Conservation (phyloP, 192 early-diverging fungal species). For the Thamnidium elegans region DNA sequence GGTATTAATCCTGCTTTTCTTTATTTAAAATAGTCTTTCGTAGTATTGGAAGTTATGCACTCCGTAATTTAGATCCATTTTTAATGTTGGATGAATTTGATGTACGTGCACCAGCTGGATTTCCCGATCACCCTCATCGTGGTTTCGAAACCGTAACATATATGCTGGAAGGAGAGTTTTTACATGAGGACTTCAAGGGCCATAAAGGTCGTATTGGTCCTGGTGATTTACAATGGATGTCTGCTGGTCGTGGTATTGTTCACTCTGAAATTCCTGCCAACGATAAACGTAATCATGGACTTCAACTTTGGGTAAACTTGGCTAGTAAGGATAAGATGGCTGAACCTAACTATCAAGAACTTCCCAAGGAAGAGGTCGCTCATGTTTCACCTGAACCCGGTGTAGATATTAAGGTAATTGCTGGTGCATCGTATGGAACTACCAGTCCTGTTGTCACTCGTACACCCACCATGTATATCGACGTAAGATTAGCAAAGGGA, state of each 20-base stretch:
- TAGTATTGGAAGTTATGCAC: constrained; percentile 59
- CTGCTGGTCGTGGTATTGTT: constrained; percentile 47
- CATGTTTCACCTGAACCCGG: constrained; percentile 51
- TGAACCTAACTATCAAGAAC: constrained; percentile 70
- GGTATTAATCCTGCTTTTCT: neutral
- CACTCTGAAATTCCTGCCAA: constrained; percentile 71
- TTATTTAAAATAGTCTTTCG: constrained; percentile 60
- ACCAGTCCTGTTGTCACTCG: constrained; percentile 68
- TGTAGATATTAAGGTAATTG: constrained; percentile 77
- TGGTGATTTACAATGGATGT: constrained; percentile 75
- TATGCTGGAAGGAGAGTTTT: constrained; percentile 60
- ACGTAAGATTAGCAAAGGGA: constrained; percentile 62
- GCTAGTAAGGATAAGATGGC: constrained; percentile 69
- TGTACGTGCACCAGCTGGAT: constrained; percentile 43
- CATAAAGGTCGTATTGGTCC: constrained; percentile 66
- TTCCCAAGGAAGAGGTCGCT: constrained; percentile 62
- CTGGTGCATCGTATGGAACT: constrained; percentile 74
- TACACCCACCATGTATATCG: constrained; percentile 79
- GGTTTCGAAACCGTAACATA: constrained; percentile 83
- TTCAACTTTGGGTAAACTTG: constrained; percentile 82
- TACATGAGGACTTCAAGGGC: constrained; percentile 77
- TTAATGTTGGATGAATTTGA: constrained; percentile 77
- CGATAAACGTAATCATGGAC: constrained; percentile 36
- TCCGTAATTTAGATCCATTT: constrained; percentile 85
- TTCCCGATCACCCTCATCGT: constrained; percentile 73